Percentiles rank a stretch among this genome's conserved stretches.
Conservation (phyloP, 1,139 yeast species). For the Geotrichum histeridarum region DNA sequence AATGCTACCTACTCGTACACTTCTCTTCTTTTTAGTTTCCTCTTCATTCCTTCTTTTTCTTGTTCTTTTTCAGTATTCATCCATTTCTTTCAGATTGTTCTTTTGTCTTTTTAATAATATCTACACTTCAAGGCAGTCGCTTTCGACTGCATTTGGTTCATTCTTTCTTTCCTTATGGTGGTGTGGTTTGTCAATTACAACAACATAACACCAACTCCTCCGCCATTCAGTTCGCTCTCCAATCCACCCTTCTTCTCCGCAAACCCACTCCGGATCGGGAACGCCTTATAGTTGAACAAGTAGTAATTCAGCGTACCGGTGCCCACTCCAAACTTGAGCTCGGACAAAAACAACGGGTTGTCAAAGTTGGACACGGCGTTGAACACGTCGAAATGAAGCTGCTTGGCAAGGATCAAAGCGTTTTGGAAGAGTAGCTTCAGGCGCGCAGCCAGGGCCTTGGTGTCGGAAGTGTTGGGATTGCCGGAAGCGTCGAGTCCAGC, state of each 20-base stretch:
- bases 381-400: slow-evolving; percentile 73
- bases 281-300: slow-evolving; percentile 81
- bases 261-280: slow-evolving; percentile 77
- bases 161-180: too few species aligned
- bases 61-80: too few species aligned
- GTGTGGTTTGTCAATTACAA: slow-evolving; percentile 40
- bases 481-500: slow-evolving; percentile 23
- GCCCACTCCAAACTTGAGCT: slow-evolving; percentile 86
- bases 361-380: slow-evolving; percentile 90
- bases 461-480: slow-evolving; percentile 14
- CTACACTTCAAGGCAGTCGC: too few species aligned
- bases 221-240: slow-evolving; percentile 43
- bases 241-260: slow-evolving; percentile 49
- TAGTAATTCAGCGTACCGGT: slow-evolving; percentile 90
- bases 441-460: slow-evolving; percentile 48
- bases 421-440: slow-evolving; percentile 60
- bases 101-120: too few species aligned
- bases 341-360: slow-evolving; percentile 73
- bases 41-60: too few species aligned
- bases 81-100: too few species aligned
- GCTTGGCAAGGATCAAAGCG: slow-evolving; percentile 70
- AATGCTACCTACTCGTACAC: too few species aligned
- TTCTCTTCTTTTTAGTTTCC: too few species aligned
- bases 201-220: slow-evolving; percentile 88
- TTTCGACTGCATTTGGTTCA: too few species aligned